phyloP scores from a whole-genome alignment of 306 rosid genomes.

The Pyrus bretschneideri region DNA sequence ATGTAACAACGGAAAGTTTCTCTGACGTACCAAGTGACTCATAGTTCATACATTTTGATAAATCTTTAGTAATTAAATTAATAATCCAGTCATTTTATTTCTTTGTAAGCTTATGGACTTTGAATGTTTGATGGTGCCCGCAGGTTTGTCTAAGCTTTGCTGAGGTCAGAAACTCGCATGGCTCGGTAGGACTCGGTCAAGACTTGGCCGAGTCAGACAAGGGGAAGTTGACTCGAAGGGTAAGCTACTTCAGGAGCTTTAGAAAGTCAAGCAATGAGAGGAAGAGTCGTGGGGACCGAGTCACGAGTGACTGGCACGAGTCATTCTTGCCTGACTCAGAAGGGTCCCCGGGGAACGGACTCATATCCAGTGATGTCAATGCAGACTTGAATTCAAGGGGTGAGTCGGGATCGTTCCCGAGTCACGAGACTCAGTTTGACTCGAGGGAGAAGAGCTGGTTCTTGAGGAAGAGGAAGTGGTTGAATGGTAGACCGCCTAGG shows the following conservation, averaged over 20 bases:
- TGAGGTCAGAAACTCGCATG: slow-evolving; percentile 25
- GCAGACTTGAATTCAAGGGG: not conserved
- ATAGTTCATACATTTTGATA: no score
- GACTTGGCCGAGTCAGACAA: slow-evolving; percentile 19
- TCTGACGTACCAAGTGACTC: no score
- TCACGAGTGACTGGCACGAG: slow-evolving; percentile 27
- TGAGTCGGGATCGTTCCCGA: slow-evolving; percentile 7
- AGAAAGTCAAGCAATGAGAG: slow-evolving; percentile 25
- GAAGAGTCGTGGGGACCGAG: not conserved
- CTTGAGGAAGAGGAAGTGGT: slow-evolving; percentile 28
- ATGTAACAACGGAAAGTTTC: no score
- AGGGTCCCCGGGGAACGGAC: slow-evolving; percentile 8
- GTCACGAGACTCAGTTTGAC: slow-evolving; percentile 6
- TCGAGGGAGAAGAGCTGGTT: slow-evolving; percentile 15
- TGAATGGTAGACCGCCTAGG: slow-evolving; percentile 17
- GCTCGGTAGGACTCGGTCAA: slow-evolving; percentile 8
- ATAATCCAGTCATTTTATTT: not conserved
- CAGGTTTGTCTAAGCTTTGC: slow-evolving; percentile 43
- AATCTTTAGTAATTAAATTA: not conserved
- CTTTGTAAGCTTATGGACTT: not conserved
- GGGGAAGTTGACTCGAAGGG: slow-evolving; percentile 11
- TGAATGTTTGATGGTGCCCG: not conserved
- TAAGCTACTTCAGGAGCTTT: slow-evolving; percentile 28
- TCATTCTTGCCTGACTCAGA: slow-evolving; percentile 34
- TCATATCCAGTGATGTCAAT: slow-evolving; percentile 5